Evolutionary conservation across 306 rosid genomes (phyloP).

Genomic region (Medicago arabica): DNA sequence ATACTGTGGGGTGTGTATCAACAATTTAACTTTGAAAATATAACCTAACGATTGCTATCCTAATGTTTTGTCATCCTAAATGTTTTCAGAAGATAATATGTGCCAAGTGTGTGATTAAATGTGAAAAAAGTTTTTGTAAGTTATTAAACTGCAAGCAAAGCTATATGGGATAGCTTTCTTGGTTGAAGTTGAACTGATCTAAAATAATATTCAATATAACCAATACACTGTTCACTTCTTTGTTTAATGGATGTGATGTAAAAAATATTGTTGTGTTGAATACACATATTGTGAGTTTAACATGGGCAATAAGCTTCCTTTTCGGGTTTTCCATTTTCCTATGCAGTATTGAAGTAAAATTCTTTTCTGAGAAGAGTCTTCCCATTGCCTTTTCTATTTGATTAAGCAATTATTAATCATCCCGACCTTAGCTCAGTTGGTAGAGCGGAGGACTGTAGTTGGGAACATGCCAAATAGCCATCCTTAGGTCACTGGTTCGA

Average conservation of each 20-base stretch:
- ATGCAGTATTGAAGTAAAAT: no score
- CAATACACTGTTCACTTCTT: conserved; percentile 2
- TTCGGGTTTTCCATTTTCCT: no score
- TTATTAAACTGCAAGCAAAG: conserved; percentile 8
- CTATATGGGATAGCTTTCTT: not conserved
- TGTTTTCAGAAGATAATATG: no score
- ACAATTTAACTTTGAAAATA: not conserved
- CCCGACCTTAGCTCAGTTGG: no score
- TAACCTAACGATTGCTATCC: no score
- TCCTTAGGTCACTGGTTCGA: no score
- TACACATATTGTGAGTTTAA: not conserved
- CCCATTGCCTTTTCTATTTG: not conserved
- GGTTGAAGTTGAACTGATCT: conserved; percentile 10
- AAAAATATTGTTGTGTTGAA: conserved; percentile 3
- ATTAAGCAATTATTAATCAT: not conserved
- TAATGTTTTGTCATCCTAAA: no score
- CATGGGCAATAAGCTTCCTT: no score
- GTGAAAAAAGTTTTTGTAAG: not conserved
- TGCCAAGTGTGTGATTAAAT: conserved; percentile 9
- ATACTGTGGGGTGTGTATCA: not conserved
- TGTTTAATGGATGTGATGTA: conserved; percentile 11
- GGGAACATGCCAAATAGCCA: no score
- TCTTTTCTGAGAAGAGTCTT: not conserved
- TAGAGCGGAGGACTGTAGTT: no score
- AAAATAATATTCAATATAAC: conserved; percentile 1